Percentiles rank a stretch among this genome's conserved stretches.
Conservation (phyloP, 306 rosid genomes). For the Senna siamea region DNA sequence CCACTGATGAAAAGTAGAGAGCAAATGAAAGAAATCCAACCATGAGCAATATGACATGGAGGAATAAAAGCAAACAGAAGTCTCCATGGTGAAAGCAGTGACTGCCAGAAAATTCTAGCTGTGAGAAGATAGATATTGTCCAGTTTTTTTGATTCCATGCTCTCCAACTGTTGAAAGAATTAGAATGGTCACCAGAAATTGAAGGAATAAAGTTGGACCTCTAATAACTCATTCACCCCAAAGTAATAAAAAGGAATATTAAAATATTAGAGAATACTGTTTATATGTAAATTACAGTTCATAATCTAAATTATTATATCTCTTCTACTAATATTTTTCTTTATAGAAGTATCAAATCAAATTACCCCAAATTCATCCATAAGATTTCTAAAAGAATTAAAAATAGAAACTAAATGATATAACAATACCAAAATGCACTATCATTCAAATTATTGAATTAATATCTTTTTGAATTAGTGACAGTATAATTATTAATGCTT, state of each 20-base stretch:
- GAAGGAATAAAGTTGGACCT: slow-evolving; percentile 2
- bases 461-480: neutral
- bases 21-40: slow-evolving; percentile 89
- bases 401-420: neutral
- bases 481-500: neutral
- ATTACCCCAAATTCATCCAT: neutral
- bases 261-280: slow-evolving; percentile 2
- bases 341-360: neutral
- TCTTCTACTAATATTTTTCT: neutral
- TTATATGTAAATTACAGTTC: slow-evolving; percentile 25
- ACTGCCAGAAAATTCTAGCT: slow-evolving; percentile 65
- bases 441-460: slow-evolving; percentile 3
- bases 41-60: slow-evolving; percentile 85
- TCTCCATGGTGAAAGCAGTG: slow-evolving; percentile 80
- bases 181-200: slow-evolving; percentile 32
- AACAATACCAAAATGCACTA: slow-evolving; percentile 27
- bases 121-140: slow-evolving; percentile 48
- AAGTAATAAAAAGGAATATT: neutral
- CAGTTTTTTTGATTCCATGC: slow-evolving; percentile 55
- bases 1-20: slow-evolving; percentile 88
- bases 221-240: neutral
- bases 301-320: slow-evolving; percentile 11
- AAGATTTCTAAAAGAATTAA: neutral
- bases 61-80: slow-evolving; percentile 88
- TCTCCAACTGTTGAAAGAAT: slow-evolving; percentile 66